Evolutionary conservation across 768 basidiomycete species (phyloP), one percentile per base, ranked within the genome.

Genomic region (Leccinum sublutescens): DNA sequence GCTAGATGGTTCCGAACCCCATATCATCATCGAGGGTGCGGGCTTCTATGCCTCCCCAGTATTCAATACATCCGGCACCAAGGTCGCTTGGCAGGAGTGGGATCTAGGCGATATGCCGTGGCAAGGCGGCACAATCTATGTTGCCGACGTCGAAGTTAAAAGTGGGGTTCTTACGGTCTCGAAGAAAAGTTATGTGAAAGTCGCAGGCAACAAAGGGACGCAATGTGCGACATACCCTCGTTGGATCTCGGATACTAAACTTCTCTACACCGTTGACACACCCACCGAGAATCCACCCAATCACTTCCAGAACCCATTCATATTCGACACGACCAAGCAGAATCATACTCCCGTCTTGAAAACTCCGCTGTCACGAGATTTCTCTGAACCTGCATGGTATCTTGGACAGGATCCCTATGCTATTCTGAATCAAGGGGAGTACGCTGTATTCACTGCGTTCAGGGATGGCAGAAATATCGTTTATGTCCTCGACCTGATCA

Each of bases 51-150:
- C 79, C 54, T 65, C 75, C 2, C 83, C 87, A 0, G 73, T 67
- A 31, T 82, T 87, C 71, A 82, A 82, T 19, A 79, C 82, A 0
- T 78, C 84, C 54, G 88, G 87, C 0, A 74, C 63, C 33, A 76
- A 74, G 55, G 64, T 90, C 5, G 78, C 77, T 0, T 91, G 85
- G 84, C 75, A 83, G 50, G 75, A 85, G 59, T 90, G 88, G 88
- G 74, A 67, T 56, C 83, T 85, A 38, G 85, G 85, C 0, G 77
- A 84, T 63, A 85, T 86, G 85, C 83, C 88, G 3, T 91, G 86
- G 85, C 80, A 86, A 64, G 84, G 83, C 12, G 73, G 78, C 5
- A 72, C 81, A 56, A 73, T 89, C 59, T 76, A 78, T 64, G 66
- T 85, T 50, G 86, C 80, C 0, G 71, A 80, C 11, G 70, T 86